Base-by-base conservation (phyloP, 2,329 filamentous ascomycete genomes). In the Cladophialophora chaetospira region DNA sequence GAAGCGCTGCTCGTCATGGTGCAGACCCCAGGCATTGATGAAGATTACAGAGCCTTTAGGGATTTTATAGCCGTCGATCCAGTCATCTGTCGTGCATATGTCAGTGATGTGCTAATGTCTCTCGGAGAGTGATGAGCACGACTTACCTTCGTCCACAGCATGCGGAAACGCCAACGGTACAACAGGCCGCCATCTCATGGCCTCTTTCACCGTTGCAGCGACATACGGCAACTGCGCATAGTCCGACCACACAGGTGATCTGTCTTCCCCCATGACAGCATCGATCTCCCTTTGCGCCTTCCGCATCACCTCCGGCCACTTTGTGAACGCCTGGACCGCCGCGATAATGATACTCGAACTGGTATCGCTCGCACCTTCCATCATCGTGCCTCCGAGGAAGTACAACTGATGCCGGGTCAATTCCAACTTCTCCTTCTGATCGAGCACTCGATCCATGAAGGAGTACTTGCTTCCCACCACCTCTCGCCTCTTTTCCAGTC, bases 81-180 rank as follows among this genome's bases (percentile, higher is more conserved):
- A 67, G 49, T 75, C 73, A 47, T 78, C 75, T 67, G 71, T 25
- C 15, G 8, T 21, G 11, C 23, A 9, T 19, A 36, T 15, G 54
- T 69, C 70, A 3, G 65, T 64, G 66, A 68, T 68, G 3, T 70
- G 2, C 11, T 2, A n/a, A 5, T 17, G 4, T 25, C 4, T 8
- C 25, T 13, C 13, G n/a, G 9, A 23, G 26, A 3, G 4, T 38
- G n/a, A 5, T 4, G 19, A 23, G 36, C 63, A 1, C 57, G 59
- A 66, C 21, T 36, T 25, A 33, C 55, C 46, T 42, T 68, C 62
- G 9, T 58, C 56, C 3, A 74, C 69, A 8, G 72, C 72, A 53
- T 79, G 78, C 0, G 81, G 80, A 45, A 79, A 75, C 13, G 75
- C 77, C 1, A 78, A 65, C 0, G 78, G 76, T 1, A 74, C 73